Conservation (phyloP, 2,329 filamentous ascomycete species). For the Penicillium sp. region DNA sequence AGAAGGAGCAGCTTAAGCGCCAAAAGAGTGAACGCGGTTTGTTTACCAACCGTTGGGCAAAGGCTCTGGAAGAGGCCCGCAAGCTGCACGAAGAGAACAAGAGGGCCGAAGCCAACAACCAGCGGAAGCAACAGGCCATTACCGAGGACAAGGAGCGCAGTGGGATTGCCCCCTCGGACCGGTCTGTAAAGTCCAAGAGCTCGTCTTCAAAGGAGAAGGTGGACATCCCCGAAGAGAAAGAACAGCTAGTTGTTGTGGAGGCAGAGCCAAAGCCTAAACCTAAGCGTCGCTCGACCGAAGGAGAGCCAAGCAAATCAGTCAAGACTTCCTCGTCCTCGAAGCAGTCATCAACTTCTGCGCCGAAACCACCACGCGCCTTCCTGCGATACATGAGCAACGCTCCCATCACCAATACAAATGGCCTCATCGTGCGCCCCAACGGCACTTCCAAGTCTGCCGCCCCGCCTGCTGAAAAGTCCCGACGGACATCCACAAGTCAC, state of each 20-base stretch:
- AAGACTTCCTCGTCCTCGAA: slow-evolving; percentile 34
- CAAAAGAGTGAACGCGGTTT: slow-evolving; percentile 37
- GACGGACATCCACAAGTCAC: slow-evolving; percentile 35
- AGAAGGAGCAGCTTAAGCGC: slow-evolving; percentile 31
- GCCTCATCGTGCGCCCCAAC: slow-evolving; percentile 43
- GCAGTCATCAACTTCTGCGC: slow-evolving; percentile 20
- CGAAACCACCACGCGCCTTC: slow-evolving; percentile 29
- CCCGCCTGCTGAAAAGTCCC: slow-evolving; percentile 32
- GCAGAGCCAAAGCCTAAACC: slow-evolving; percentile 7
- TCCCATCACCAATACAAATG: slow-evolving; percentile 42
- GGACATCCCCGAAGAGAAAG: slow-evolving; percentile 10
- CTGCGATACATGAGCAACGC: slow-evolving; percentile 43
- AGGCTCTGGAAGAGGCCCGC: slow-evolving; percentile 40
- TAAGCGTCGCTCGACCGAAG: slow-evolving; percentile 20
- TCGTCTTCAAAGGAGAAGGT: slow-evolving; percentile 11
- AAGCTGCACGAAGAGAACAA: slow-evolving; percentile 39
- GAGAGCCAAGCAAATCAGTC: slow-evolving; percentile 23
- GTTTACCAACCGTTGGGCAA: slow-evolving; percentile 38
- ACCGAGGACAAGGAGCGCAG: slow-evolving; percentile 26
- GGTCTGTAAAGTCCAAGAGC: slow-evolving; percentile 19
- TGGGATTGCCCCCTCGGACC: slow-evolving; percentile 17
- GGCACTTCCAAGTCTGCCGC: slow-evolving; percentile 32
- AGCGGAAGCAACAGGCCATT: slow-evolving; percentile 25
- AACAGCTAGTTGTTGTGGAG: slow-evolving; percentile 6
- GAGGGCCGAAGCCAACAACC: slow-evolving; percentile 22